Base-by-base conservation (phyloP, 345 rosid genomes). In the Luvunga scandens region DNA sequence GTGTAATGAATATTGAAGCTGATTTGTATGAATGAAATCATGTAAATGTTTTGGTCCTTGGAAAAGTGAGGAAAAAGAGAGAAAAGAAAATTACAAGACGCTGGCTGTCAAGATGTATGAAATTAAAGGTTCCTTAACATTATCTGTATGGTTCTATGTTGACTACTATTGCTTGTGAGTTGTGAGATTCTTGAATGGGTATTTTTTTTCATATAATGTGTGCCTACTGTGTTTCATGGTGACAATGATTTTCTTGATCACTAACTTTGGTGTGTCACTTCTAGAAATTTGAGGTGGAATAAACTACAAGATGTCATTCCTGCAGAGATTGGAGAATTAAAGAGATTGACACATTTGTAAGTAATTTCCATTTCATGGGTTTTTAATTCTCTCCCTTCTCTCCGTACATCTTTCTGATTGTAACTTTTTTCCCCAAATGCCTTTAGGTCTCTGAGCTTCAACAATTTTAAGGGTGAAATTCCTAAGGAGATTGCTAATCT, bases 271-370 rank as follows among this genome's bases (percentile, higher is more conserved):
- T 61, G 73, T 71, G 45, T 83, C 59, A 69, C 53, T 59, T 31
- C 21, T 75, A 94, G 98, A 75, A 94, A 94, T 85, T 85, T 94
- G 86, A 90, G 98, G 87, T 92, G 96, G 97, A 94, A 94, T 82
- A 92, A 94, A 62, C 91, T 94, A 72, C 98, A 94, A 87, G 97
- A 94, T 84, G 90, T 81, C 72, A 88, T 95, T 84, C 99, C 98
- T 79, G 86, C 94, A 0, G 98, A 95, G 84, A 89, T 95, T 75
- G 97, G 98, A 7, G 94, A 90, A 80, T 91, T 95, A 69, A 95
- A 93, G 89, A 92, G 89, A 62, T 85, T 95, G 74, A 93, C 97
- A 13, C 97, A 93, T 87, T 85, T 95, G 98, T 95, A 79, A 92
- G 97, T 86, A 30, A 42, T 66, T 77, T 55, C 38, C 56, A 27